These are phyloP conservation scores for Pisolithus sp. DNA, from an alignment of 768 basidiomycete genomes.

Conservation along the genomic window DNA sequence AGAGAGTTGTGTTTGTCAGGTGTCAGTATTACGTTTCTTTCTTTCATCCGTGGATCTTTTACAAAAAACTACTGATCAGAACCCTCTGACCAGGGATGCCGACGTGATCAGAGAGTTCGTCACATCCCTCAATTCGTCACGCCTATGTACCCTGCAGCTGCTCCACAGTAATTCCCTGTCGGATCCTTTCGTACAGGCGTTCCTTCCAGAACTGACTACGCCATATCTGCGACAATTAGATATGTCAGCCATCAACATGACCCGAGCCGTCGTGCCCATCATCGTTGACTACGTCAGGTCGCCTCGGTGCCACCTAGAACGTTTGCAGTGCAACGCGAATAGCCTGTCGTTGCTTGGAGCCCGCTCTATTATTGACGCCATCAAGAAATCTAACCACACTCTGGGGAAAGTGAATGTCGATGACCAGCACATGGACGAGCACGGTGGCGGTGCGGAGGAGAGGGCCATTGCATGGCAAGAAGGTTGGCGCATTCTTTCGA, in stretches of 20 bases:
- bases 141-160: slow-evolving; percentile 43
- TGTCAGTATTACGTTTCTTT: slow-evolving; percentile 32
- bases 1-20: slow-evolving; percentile 51
- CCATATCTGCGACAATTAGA: slow-evolving; percentile 48
- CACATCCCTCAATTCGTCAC: slow-evolving; percentile 48
- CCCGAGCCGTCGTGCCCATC: slow-evolving; percentile 32
- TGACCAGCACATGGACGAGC: slow-evolving; percentile 32
- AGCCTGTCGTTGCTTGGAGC: slow-evolving; percentile 41
- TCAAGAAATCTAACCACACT: slow-evolving; percentile 40
- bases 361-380: slow-evolving; percentile 37
- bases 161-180: slow-evolving; percentile 44
- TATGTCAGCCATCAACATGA: slow-evolving; percentile 47
- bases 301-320: slow-evolving; percentile 41
- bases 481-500: slow-evolving; percentile 26
- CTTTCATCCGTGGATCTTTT: slow-evolving; percentile 7
- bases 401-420: slow-evolving; percentile 45
- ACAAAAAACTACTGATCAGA: slow-evolving; percentile 22
- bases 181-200: slow-evolving; percentile 42
- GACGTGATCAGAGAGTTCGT: slow-evolving; percentile 35
- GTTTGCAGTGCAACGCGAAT: slow-evolving; percentile 53
- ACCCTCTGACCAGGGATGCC: slow-evolving; percentile 34
- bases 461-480: slow-evolving; percentile 25
- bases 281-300: slow-evolving; percentile 48
- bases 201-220: slow-evolving; percentile 46
- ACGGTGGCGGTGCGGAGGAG: slow-evolving; percentile 25